These are phyloP conservation scores for Theobroma cacao DNA, from an alignment of 345 rosid species.

Conservation along the genomic window DNA sequence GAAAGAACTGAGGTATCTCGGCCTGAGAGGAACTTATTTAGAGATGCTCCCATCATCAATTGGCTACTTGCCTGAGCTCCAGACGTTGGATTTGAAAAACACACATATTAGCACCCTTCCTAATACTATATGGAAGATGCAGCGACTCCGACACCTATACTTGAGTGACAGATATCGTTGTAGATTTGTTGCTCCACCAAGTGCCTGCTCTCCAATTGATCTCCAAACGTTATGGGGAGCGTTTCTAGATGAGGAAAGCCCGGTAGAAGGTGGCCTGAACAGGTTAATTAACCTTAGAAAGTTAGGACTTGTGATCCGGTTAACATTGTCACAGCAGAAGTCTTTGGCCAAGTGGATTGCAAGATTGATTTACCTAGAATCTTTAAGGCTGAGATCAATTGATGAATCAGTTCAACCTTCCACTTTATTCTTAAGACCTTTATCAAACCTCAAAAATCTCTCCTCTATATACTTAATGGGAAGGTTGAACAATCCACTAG, in stretches of 20 bases:
- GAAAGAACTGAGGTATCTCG: conserved; percentile 16
- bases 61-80: conserved; percentile 1
- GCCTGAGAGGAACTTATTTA: conserved; percentile 11
- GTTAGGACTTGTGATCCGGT: not conserved
- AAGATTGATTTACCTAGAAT: conserved; percentile 10
- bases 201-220: not conserved
- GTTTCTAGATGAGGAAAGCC: conserved; percentile 5
- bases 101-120: conserved; percentile 7
- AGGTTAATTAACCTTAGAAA: conserved; percentile 6
- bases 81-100: conserved; percentile 16
- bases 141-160: conserved; percentile 7
- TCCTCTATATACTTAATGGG: conserved; percentile 14
- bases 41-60: conserved; percentile 12
- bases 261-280: conserved; percentile 7
- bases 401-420: conserved; percentile 16
- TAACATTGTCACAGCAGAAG: not conserved
- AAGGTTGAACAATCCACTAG: not conserved
- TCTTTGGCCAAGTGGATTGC: conserved; percentile 12
- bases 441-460: conserved; percentile 6
- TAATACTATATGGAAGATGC: conserved; percentile 3
- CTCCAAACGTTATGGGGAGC: conserved; percentile 16
- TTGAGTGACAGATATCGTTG: not conserved
- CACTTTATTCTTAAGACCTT: conserved; percentile 6
- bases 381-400: conserved; percentile 15
- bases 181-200: not conserved